phyloP scores from a whole-genome alignment of 2,329 filamentous ascomycete species.

The Botrytis sinoallii region DNA sequence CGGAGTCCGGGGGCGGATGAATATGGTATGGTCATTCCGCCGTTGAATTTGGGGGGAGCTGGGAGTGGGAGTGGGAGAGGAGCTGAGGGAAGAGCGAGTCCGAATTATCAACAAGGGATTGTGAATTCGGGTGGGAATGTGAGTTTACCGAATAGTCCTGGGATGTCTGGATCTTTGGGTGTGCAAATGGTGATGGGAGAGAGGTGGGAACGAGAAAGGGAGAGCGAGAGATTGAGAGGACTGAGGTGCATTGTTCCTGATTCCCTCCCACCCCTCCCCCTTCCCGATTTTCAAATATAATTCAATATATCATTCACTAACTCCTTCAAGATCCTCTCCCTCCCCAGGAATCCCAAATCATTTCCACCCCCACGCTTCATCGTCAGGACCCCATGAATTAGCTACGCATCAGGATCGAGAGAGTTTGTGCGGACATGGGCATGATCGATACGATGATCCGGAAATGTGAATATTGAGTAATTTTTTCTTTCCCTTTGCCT shows the following conservation, averaged over 20 bases:
- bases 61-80: not conserved
- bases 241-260: not conserved
- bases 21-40: not conserved
- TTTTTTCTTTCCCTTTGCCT: not conserved
- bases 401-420: not conserved
- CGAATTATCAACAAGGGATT: not conserved
- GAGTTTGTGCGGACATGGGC: not conserved
- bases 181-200: not conserved
- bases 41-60: not conserved
- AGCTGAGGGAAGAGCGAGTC: not conserved
- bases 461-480: constrained; percentile 17
- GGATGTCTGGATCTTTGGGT: not conserved
- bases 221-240: not conserved
- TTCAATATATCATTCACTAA: not conserved
- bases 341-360: too few species aligned
- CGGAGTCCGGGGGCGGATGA: not conserved
- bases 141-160: not conserved
- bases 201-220: not conserved
- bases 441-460: constrained; percentile 10
- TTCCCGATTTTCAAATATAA: not conserved
- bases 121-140: not conserved
- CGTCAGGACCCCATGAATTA: not conserved
- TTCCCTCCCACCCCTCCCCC: too few species aligned
- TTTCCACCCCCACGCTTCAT: not conserved
- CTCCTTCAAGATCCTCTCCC: not conserved